Evolutionary conservation across 2,329 filamentous ascomycete species (phyloP).

Genomic region (Colletotrichum sublineola): DNA sequence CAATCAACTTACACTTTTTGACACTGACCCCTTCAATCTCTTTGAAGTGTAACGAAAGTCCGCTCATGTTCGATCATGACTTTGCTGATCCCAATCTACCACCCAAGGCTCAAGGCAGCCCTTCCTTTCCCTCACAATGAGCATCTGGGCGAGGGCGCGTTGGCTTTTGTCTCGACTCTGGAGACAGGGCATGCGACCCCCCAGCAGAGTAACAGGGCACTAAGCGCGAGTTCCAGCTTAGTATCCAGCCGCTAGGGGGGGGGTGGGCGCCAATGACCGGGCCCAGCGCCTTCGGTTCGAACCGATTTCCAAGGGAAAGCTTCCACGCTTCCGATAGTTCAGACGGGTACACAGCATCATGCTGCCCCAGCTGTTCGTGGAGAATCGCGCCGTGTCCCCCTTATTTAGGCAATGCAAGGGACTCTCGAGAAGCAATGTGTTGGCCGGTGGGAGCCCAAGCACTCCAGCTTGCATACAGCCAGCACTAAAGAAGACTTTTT

Average conservation of each 20-base stretch:
- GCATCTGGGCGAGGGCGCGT: conserved; percentile 9
- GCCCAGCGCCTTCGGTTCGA: conserved; percentile 25
- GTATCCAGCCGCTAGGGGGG: conserved; percentile 3
- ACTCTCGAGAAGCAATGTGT: neutral
- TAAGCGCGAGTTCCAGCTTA: neutral
- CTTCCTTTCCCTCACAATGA: conserved; percentile 3
- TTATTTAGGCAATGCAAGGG: conserved; percentile 24
- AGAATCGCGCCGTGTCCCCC: neutral
- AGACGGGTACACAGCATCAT: conserved; percentile 21
- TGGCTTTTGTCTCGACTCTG: conserved; percentile 4
- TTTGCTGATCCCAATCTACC: conserved; percentile 36
- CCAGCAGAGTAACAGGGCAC: conserved; percentile 17
- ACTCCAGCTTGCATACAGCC: neutral
- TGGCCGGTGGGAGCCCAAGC: conserved; percentile 1
- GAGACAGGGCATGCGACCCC: conserved; percentile 11
- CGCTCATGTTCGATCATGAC: conserved; percentile 12
- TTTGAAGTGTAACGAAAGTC: conserved; percentile 18
- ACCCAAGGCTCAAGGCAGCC: conserved; percentile 20
- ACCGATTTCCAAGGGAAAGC: conserved; percentile 28
- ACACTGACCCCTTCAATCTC: conserved; percentile 27
- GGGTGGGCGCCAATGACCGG: conserved; percentile 8
- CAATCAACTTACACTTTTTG: conserved; percentile 18
- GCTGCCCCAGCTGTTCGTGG: neutral
- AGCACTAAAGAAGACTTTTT: neutral
- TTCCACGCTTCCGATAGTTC: conserved; percentile 31